phyloP scores from a whole-genome alignment of 176 grass and related monocot species.

The Rhipidocladum racemiflorum region DNA sequence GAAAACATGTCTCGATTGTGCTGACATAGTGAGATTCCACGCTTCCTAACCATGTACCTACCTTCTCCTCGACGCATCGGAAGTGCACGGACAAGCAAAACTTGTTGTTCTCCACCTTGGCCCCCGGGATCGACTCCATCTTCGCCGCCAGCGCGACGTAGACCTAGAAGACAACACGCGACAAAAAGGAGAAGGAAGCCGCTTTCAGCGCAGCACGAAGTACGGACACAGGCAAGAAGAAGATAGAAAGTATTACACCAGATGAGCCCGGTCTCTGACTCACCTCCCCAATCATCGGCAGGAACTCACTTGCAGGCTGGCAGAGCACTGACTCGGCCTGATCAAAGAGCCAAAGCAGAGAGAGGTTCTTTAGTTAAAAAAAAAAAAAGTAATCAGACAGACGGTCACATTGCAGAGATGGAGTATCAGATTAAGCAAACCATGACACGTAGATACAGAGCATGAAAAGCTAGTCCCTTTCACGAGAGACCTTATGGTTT shows the following conservation, averaged over 20 bases:
- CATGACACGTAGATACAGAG: not conserved
- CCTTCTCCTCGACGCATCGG: slow-evolving; percentile 64
- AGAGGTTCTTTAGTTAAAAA: not conserved
- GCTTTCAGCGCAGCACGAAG: not conserved
- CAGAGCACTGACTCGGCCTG: slow-evolving; percentile 45
- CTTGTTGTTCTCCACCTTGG: slow-evolving; percentile 75
- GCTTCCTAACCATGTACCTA: not conserved
- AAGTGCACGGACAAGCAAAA: slow-evolving; percentile 80
- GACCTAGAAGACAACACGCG: not conserved
- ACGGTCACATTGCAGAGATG: not conserved
- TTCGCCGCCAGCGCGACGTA: slow-evolving; percentile 34
- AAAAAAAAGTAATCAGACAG: not conserved
- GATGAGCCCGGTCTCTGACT: not conserved
- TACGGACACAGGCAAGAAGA: not conserved
- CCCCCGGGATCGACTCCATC: slow-evolving; percentile 49
- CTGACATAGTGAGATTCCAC: not conserved
- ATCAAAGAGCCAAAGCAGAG: not conserved
- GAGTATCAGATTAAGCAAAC: not conserved
- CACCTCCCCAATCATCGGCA: slow-evolving; percentile 60
- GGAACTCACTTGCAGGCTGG: slow-evolving; percentile 66
- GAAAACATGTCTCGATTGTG: not conserved
- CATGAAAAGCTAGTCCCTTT: not conserved
- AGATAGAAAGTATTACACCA: not conserved
- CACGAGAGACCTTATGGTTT: not conserved
- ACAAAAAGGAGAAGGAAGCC: too few species aligned